Evolutionary conservation across 129 eudicot species (phyloP).

Genomic region (Solidago caesia): DNA sequence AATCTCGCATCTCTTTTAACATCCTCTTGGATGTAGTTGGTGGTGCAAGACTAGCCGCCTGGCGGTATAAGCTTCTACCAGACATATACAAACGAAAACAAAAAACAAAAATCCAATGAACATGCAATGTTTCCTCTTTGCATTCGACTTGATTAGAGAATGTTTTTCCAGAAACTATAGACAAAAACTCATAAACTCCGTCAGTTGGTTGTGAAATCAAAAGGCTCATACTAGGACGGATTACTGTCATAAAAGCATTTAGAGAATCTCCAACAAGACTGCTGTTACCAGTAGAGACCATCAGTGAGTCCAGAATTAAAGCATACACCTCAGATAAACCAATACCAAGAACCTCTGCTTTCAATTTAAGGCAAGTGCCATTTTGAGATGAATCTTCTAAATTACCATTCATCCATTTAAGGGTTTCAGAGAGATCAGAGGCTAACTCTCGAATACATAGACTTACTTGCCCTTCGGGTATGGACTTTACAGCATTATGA

Average conservation of each 20-base stretch:
- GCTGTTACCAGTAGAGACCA: constrained; percentile 81
- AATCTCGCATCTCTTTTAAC: constrained; percentile 61
- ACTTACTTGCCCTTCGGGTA: constrained; percentile 91
- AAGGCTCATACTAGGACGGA: constrained; percentile 55
- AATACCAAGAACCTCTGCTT: constrained; percentile 64
- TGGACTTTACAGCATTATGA: constrained; percentile 61
- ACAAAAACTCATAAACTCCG: constrained; percentile 39
- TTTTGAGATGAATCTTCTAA: constrained; percentile 19
- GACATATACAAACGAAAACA: constrained; percentile 71
- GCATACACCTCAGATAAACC: constrained; percentile 64
- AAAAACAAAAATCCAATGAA: constrained; percentile 53
- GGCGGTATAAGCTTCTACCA: constrained; percentile 65
- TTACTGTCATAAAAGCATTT: constrained; percentile 45
- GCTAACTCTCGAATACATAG: constrained; percentile 51
- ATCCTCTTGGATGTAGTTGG: constrained; percentile 62
- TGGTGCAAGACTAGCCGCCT: constrained; percentile 65
- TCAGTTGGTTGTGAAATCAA: constrained; percentile 36
- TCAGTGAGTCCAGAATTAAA: constrained; percentile 64
- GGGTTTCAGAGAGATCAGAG: constrained; percentile 61
- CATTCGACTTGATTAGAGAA: background rate
- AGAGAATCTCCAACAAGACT: constrained; percentile 59
- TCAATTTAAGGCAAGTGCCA: constrained; percentile 22
- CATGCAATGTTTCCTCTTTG: constrained; percentile 28
- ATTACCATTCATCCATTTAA: constrained; percentile 62
- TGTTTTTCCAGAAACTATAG: constrained; percentile 34